phyloP scores from a whole-genome alignment of 176 grass and related monocot species.

The Triticum timopheevii region DNA sequence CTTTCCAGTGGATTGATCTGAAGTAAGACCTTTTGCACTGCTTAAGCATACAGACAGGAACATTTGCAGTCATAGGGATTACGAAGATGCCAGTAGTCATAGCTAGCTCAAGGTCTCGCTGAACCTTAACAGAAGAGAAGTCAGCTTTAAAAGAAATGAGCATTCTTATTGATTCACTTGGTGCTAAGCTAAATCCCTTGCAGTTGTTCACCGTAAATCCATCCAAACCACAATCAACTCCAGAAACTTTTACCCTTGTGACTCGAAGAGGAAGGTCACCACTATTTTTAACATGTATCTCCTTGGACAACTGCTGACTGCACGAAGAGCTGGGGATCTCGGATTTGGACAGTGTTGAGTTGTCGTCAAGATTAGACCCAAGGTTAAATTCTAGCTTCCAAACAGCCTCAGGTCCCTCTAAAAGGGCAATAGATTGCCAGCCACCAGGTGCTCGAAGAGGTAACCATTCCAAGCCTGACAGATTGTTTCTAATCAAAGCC shows the following conservation, averaged over 20 bases:
- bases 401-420: slow-evolving; percentile 77
- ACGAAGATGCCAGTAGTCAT: slow-evolving; percentile 75
- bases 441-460: slow-evolving; percentile 79
- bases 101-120: slow-evolving; percentile 84
- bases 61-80: slow-evolving; percentile 78
- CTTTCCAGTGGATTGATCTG: slow-evolving; percentile 51
- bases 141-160: slow-evolving; percentile 71
- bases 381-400: slow-evolving; percentile 89
- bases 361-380: slow-evolving; percentile 42
- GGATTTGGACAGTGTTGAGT: slow-evolving; percentile 38
- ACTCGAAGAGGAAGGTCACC: slow-evolving; percentile 87
- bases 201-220: slow-evolving; percentile 70
- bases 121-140: slow-evolving; percentile 66
- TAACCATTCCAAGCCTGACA: slow-evolving; percentile 82
- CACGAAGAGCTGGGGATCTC: slow-evolving; percentile 48
- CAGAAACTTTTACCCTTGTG: slow-evolving; percentile 76
- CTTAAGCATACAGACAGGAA: slow-evolving; percentile 66
- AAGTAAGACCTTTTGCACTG: slow-evolving; percentile 70
- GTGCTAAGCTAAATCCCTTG: slow-evolving; percentile 72
- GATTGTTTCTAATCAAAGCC: slow-evolving; percentile 78
- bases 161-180: slow-evolving; percentile 69
- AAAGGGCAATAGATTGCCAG: slow-evolving; percentile 62
- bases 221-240: slow-evolving; percentile 75
- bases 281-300: slow-evolving; percentile 88
- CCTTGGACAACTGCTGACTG: slow-evolving; percentile 62